Evolutionary conservation across 2,329 filamentous ascomycete genomes (phyloP), one percentile per base, ranked within the genome.

Genomic region (Ascochyta lentis): DNA sequence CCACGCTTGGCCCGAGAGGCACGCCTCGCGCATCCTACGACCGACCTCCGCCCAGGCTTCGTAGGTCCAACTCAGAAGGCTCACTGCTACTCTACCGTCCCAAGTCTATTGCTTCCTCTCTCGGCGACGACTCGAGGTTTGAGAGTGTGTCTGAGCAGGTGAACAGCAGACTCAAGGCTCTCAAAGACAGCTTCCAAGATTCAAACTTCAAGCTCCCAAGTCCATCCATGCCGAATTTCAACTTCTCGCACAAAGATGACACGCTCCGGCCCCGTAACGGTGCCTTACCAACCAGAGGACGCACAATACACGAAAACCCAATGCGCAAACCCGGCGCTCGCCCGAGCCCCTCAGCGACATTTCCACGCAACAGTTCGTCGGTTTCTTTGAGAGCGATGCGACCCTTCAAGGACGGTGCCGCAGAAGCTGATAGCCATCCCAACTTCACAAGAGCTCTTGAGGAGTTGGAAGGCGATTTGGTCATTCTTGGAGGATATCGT

Each of bases 401-500:
- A 33, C 58, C 57, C 1, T 54, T 54, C 26, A 59, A 55, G 22
- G 55, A 55, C 13, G 50, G 50, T 15, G 39, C 64, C 7, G 67
- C 70, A 13, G 66, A 73, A 54, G 45, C 69, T 54, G 58, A 77
- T 70, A 64, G 79, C 58, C 76, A 80, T 66, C 72, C 86, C 59
- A 83, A 88, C 67, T 81, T 69, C 70, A 78, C 70, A 47, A 75
- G 81, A 54, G 86, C 85, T 1, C 70, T 96, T 42, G 86, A 89
- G 42, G 80, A 86, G 5, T 78, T 96, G 22, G 90, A 87, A 0
- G 93, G 94, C 0, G 94, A 98, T 69, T 74, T 98, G 7, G 91
- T 98, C 7, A 82, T 97, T 27, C 83, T 98, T 70, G 94, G 94
- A 19, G 94, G 94, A 13, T 96, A 97, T 70, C 84, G 94, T 61